phyloP scores from a whole-genome alignment of 352 stramenopile species.

The Phytopythium helicoides region DNA sequence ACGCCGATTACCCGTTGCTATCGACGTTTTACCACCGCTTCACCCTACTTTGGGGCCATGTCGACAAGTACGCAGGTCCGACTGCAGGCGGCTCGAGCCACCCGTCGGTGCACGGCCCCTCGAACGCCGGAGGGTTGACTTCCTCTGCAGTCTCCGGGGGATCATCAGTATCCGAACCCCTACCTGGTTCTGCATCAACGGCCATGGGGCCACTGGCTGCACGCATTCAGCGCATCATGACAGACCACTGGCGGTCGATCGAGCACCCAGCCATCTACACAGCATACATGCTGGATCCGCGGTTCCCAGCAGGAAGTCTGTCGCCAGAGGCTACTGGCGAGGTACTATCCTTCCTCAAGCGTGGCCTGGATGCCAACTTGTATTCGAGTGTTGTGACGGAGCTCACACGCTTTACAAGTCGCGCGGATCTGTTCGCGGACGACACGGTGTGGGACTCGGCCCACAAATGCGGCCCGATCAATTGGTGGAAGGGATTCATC shows the following conservation, averaged over 20 bases:
- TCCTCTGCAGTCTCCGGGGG: not conserved
- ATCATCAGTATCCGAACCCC: not conserved
- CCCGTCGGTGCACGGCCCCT: too few relatives aligned
- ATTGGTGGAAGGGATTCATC: conserved; percentile 85
- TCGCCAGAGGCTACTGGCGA: conserved; percentile 55
- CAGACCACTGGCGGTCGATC: conserved; percentile 51
- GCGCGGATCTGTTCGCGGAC: conserved; percentile 62
- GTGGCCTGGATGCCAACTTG: conserved; percentile 27
- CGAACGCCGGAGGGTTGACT: too few relatives aligned
- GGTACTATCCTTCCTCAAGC: conserved; percentile 61
- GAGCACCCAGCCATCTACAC: conserved; percentile 74
- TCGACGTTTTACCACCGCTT: conserved; percentile 79
- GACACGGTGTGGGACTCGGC: conserved; percentile 74
- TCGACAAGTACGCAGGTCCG: conserved; percentile 40
- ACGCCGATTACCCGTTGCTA: conserved; percentile 55
- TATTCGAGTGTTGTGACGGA: conserved; percentile 60
- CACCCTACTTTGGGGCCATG: conserved; percentile 56
- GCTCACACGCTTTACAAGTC: conserved; percentile 63
- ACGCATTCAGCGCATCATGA: conserved; percentile 58
- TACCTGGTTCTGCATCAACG: not conserved
- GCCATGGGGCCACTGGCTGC: conserved; percentile 28
- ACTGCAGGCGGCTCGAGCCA: not conserved
- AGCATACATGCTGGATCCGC: conserved; percentile 73
- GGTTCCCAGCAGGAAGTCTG: conserved; percentile 52
- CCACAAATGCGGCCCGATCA: conserved; percentile 63